phyloP scores from a whole-genome alignment of 2,329 filamentous ascomycete species.

The Orbilia brochopaga region DNA sequence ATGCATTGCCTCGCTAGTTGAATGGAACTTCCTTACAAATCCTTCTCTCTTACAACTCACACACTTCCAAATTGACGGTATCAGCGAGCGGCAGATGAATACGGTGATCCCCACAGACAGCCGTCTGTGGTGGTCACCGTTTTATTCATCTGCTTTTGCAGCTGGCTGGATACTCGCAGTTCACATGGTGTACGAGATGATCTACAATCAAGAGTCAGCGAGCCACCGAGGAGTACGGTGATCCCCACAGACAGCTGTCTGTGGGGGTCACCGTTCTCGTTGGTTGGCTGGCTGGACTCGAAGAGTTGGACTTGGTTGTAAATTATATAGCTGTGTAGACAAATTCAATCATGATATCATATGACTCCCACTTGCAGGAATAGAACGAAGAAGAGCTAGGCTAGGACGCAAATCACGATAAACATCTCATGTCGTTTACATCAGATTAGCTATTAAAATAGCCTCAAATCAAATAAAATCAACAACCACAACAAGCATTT shows the following conservation, averaged over 20 bases:
- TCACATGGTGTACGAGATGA: background rate
- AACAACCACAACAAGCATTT: background rate
- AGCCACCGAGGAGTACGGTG: slow-evolving; percentile 48
- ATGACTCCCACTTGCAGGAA: background rate
- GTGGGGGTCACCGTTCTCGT: slow-evolving; percentile 47
- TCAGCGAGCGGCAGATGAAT: slow-evolving; percentile 50
- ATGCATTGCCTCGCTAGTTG: slow-evolving; percentile 39
- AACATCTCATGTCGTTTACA: background rate
- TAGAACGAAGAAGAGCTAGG: background rate
- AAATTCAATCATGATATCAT: too few species aligned
- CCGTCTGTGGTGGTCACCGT: slow-evolving; percentile 49
- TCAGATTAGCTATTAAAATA: slow-evolving; percentile 5
- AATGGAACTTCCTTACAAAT: too few species aligned
- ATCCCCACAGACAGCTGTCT: slow-evolving; percentile 50
- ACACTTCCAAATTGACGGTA: background rate
- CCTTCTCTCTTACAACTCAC: background rate
- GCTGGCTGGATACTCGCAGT: slow-evolving; percentile 32
- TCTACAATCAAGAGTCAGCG: slow-evolving; percentile 14
- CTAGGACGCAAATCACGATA: background rate
- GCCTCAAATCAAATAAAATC: background rate
- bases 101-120: slow-evolving; percentile 51
- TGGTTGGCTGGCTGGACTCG: slow-evolving; percentile 34
- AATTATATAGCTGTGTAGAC: background rate
- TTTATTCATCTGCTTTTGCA: slow-evolving; percentile 38
- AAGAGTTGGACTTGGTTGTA: background rate